Base-by-base conservation (phyloP, 1,284 basidiomycete species). In the Kalmanozyma brasiliensis region DNA sequence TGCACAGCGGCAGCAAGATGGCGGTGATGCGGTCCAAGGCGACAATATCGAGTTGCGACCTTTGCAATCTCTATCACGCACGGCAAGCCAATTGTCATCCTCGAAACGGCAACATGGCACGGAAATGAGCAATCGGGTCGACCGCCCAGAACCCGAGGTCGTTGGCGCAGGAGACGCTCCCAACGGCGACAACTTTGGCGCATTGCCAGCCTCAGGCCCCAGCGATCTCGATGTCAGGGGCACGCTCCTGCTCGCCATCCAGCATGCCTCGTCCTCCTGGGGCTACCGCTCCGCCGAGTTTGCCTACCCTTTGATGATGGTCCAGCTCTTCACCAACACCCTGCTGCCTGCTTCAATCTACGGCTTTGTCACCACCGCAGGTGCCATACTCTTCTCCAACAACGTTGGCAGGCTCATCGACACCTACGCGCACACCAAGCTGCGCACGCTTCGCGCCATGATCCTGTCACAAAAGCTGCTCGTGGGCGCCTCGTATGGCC, bases 261-360 rank as follows among this genome's bases (percentile, higher is more conserved):
- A 74, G 41, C 70, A 73, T 24, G 70, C 73, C 11, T 59, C 62
- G 36, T 85, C 84, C 38, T 82, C 86, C 0, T 86, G 84, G 84
- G 84, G 84, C 0, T 83, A 83, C 44, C 78, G 85, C 44, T 84
- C 83, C 0, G 83, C 83, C 10, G 85, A 86, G 72, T 86, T 86
- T 51, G 84, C 85, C 0, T 81, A 85, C 10, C 85, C 85, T 38
- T 67, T 87, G 16, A 85, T 85, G 69, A 82, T 87, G 46, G 84
- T 87, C 48, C 77, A 80, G 7, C 77, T 85, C 20, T 87, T 86
- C 76, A 84, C 85, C n/a, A 79, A 83, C 47, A 86, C 86, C 1
- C 82, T 87, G 1, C 81, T 87, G 0, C 86, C 86, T 1, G 84
- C 86, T 0, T 86, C 86, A 13, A 48, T 87, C 36, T 86, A 85